phyloP scores from a whole-genome alignment of 1,284 basidiomycete species.

The Trametes pubescens region DNA sequence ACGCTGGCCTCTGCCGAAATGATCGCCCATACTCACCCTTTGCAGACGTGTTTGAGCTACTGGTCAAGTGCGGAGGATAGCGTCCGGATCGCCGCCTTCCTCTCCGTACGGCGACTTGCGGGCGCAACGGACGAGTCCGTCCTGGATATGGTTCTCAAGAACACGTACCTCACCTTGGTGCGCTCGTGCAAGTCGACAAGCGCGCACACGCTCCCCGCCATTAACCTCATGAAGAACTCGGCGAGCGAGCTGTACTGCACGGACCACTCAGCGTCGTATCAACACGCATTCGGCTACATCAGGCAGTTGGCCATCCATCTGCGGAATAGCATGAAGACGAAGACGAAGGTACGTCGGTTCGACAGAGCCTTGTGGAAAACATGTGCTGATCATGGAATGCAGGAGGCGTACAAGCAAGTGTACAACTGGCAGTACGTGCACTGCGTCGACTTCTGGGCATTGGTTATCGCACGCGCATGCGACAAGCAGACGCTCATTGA shows the following conservation, averaged over 20 bases:
- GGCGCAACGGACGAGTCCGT: constrained; percentile 84
- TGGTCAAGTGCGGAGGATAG: constrained; percentile 88
- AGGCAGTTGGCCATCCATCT: constrained; percentile 95
- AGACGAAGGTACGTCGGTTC: constrained; percentile 69
- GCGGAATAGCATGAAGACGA: constrained; percentile 90
- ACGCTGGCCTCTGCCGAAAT: constrained; percentile 24
- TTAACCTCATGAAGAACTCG: constrained; percentile 98
- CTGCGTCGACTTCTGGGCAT: constrained; percentile 95
- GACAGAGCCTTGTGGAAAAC: neutral
- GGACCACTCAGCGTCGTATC: constrained; percentile 81
- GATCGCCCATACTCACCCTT: neutral
- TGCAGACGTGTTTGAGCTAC: constrained; percentile 79
- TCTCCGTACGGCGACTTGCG: constrained; percentile 86
- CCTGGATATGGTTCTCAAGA: constrained; percentile 89
- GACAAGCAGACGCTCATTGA: constrained; percentile 63
- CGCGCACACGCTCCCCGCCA: constrained; percentile 88
- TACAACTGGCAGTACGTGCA: constrained; percentile 99
- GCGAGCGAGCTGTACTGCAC: constrained; percentile 92
- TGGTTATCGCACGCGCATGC: constrained; percentile 87
- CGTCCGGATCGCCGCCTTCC: constrained; percentile 88
- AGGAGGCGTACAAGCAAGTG: constrained; percentile 91
- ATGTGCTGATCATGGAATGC: constrained; percentile 27
- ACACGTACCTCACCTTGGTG: constrained; percentile 86
- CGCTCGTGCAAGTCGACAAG: constrained; percentile 86
- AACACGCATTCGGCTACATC: constrained; percentile 97